These are phyloP conservation scores for Hypoxylon crocopeplum DNA, from an alignment of 495 filamentous ascomycete species.

Conservation along the genomic window DNA sequence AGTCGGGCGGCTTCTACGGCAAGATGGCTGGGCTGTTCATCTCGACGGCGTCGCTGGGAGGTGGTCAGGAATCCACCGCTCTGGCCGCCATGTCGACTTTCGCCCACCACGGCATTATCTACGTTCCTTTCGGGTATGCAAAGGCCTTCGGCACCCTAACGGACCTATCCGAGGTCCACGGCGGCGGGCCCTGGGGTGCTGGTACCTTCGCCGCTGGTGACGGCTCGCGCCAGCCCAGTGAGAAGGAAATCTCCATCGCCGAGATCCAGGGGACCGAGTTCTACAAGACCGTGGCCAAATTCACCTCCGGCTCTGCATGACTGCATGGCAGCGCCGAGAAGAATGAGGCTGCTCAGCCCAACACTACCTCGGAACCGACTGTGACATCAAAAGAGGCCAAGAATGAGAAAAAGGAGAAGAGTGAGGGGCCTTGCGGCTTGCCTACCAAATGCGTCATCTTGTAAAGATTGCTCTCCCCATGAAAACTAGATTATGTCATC, in stretches of 20 bases:
- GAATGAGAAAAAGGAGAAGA: slow-evolving; percentile 13
- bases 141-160: slow-evolving; percentile 72
- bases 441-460: slow-evolving; percentile 37
- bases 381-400: not conserved
- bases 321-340: slow-evolving; percentile 67
- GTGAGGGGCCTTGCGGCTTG: slow-evolving; percentile 36
- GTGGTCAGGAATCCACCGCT: slow-evolving; percentile 91
- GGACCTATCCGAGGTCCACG: slow-evolving; percentile 77
- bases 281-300: slow-evolving; percentile 78
- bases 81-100: slow-evolving; percentile 86
- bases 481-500: no score
- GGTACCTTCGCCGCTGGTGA: slow-evolving; percentile 86
- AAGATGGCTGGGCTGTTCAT: slow-evolving; percentile 95
- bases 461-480: slow-evolving; percentile 12
- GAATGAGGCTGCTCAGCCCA: slow-evolving; percentile 6
- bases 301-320: slow-evolving; percentile 68
- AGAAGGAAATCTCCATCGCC: slow-evolving; percentile 78
- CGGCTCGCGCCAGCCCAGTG: slow-evolving; percentile 80
- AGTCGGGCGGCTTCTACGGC: slow-evolving; percentile 76
- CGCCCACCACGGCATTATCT: slow-evolving; percentile 93
- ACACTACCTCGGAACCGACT: not conserved
- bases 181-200: slow-evolving; percentile 91
- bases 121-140: slow-evolving; percentile 92
- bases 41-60: slow-evolving; percentile 79
- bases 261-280: slow-evolving; percentile 84